Base-by-base conservation (phyloP, 192 early-diverging fungal genomes). In the Podila clonocystis region DNA sequence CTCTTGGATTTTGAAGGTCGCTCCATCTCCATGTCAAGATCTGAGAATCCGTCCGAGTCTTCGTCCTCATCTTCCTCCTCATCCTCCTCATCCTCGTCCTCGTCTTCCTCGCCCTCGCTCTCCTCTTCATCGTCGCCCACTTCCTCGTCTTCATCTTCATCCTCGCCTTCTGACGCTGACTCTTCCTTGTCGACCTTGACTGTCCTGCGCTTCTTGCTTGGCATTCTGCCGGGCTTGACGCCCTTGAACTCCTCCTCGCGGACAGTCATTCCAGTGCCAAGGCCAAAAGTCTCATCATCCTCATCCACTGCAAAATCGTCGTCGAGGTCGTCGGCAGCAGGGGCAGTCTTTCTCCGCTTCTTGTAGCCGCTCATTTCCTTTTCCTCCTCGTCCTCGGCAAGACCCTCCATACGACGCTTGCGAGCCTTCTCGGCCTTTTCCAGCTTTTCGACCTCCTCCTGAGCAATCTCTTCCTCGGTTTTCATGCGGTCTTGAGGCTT, bases 391-490 rank as follows among this genome's bases (percentile, higher is more conserved):
- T 89, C 91, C 1, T 82, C 84, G 45, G 87, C 80, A 50, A 93
- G 68, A 17, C 97, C 96, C 50, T 95, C 87, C 95, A 97, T 95
- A 62, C 96, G 92, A 57, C 91, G 89, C 84, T 90, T 86, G 26
- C 95, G 87, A 34, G 89, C 89, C 30, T 88, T 73, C 68, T 99
- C 98, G 19, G 94, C 89, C 75, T 92, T 90, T 74, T 97, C 96
- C n/a, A 98, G 82, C 63, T 93, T 89, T 33, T 89, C 89, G 73
- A 92, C 92, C 50, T 95, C 95, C 69, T 96, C 96, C 36, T 91
- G 68, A 13, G 94, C 96, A 66, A 91, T 78, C 84, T 99, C 98
- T 67, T 97, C 96, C 75, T 97, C 97, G 9, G 95, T 96, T 87
- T 98, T 98, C 22, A 93, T 75, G 17, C 98, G 91, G 80, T 99